Base-by-base conservation (phyloP, 768 basidiomycete genomes). In the Leccinum longicurvipes region DNA sequence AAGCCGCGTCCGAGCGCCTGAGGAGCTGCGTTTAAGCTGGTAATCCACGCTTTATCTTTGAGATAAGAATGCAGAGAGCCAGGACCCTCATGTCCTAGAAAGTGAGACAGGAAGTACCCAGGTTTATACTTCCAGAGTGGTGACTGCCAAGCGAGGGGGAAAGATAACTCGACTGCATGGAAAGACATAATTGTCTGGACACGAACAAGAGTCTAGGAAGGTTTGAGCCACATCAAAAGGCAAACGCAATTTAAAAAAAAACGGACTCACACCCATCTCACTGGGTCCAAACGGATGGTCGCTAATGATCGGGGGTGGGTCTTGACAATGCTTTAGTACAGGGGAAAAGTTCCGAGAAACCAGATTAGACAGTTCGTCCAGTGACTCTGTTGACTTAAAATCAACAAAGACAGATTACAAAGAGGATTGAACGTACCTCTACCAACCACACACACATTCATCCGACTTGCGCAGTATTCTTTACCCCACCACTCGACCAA, bases 51-150 rank as follows among this genome's bases (percentile, higher is more conserved):
- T 65, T 87, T 89, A 58, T 79, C 78, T 74, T 96, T 98, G 54
- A 99, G 78, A 68, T 93, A 93, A 1, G 93, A 91, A 63, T 91
- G 81, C 28, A 98, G 73, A 1, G 96, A 98, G 2, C 96, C 96
- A 32, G 87, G 85, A 1, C 94, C 94, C 73, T 98, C 94, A 66
- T 98, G 93, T 0, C 94, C 94, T 29, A 93, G 72, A 65, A 96
- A 85, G 66, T 94, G 90, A 4, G 84, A 78, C 23, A 98, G 67
- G 69, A 91, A 88, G 53, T 81, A 70, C 6, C 77, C 82, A 4
- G 95, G 93, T 72, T 95, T 89, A 69, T 85, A 75, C 63, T 84
- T 81, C 91, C 92, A 83, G 64, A 84, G 71, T 54, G 80, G 81
- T 54, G 87, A 74, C 74, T 94, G 81, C 73, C 86, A 82, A 63